These are phyloP conservation scores for Plenodomus biglobosus DNA, from an alignment of 2,329 filamentous ascomycete genomes.

Conservation along the genomic window DNA sequence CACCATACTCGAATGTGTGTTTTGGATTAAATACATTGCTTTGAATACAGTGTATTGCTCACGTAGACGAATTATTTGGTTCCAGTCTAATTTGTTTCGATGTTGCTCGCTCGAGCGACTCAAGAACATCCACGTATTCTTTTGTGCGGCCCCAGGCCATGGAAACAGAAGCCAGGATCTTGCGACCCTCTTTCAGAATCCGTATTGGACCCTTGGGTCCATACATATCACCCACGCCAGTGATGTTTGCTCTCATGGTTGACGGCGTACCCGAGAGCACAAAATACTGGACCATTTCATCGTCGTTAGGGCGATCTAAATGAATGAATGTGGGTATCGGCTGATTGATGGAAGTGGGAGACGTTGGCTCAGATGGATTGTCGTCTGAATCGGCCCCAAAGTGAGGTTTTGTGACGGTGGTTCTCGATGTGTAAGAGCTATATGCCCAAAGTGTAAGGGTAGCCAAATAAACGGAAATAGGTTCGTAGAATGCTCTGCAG, in stretches of 20 bases:
- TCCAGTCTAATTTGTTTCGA: not conserved
- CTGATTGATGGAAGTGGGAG: constrained; percentile 1
- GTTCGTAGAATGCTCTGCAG: constrained; percentile 53
- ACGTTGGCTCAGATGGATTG: not conserved
- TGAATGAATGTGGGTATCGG: constrained; percentile 51
- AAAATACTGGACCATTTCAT: constrained; percentile 60
- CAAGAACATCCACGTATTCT: not conserved
- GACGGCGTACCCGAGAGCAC: constrained; percentile 49
- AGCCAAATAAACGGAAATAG: constrained; percentile 49
- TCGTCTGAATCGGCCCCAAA: constrained; percentile 14
- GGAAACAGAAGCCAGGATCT: constrained; percentile 9
- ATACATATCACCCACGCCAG: constrained; percentile 11
- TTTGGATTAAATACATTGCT: no score
- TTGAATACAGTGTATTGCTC: no score
- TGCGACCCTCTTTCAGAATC: constrained; percentile 9
- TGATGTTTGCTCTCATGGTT: constrained; percentile 9
- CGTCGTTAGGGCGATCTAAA: constrained; percentile 58
- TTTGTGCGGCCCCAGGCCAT: constrained; percentile 12
- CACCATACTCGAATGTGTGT: no score
- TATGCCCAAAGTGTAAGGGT: constrained; percentile 54
- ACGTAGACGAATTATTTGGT: not conserved
- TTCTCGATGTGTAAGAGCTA: constrained; percentile 15
- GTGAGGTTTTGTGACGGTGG: not conserved
- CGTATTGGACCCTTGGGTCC: constrained; percentile 7
- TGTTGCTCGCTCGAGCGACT: constrained; percentile 7